Evolutionary conservation across 2,329 filamentous ascomycete species (phyloP), one percentile per base, ranked within the genome.

Genomic region (Trichophyton schoenleinii): DNA sequence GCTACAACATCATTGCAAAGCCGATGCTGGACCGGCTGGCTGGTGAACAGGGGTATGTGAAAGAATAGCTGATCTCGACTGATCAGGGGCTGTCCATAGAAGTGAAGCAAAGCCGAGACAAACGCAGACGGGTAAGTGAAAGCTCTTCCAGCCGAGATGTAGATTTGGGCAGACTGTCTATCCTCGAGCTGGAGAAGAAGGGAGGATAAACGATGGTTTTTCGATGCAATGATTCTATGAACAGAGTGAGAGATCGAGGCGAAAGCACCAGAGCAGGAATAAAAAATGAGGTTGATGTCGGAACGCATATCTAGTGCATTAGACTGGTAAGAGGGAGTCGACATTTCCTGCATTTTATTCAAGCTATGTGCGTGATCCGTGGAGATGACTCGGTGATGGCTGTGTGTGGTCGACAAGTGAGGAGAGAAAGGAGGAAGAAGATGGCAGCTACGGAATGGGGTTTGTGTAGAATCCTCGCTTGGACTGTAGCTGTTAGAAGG

Each of bases 71-170:
- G 62, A 1, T 60, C 20, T 8, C 55, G 25, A 11, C 61, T 60
- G 0, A 71, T 22, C 5, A 70, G 53, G 7, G 67, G 63, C 38
- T 64, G 48, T 0, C 69, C 70, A 49, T 73, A 73, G 2, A 72
- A 55, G 57, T 65, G 63, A 52, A 69, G 65, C n/a, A 72, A 20
- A 3, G 67, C 70, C 13, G 65, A 55, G 22, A 68, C 66, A 52
- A 71, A 68, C 0, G 66, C 66, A 28, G 66, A 66, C 42, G 68
- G 53, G 22, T 68, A 62, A n/a, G 46, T 49, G 59, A 71, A 70
- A 20, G 63, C 55, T 5, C 63, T 65, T n/a, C 66, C 64, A 9
- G 68, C 66, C 11, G 7, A 4, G 64, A 34, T 1, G 65, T 64
- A 15, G 65, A 38, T 22, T 69, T 65, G 3, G 62, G 59, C 9